Evolutionary conservation across 1,139 yeast species (phyloP).

Genomic region (Eremothecium sinecaudum): DNA sequence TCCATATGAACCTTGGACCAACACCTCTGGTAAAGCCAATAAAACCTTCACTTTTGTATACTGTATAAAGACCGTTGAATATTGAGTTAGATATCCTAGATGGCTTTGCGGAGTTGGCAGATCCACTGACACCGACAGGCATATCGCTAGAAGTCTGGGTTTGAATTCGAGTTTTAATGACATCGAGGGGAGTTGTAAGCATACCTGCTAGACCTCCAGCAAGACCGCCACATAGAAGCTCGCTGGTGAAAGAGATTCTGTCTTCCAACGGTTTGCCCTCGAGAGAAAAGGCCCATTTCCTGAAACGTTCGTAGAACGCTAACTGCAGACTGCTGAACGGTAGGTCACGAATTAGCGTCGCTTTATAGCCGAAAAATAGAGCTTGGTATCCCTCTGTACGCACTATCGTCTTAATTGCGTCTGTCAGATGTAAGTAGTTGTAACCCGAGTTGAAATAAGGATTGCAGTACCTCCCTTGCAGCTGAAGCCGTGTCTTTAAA

Average conservation of each 20-base stretch:
- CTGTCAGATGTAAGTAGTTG: conserved; percentile 61
- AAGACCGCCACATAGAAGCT: conserved; percentile 79
- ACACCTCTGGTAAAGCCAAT: conserved; percentile 84
- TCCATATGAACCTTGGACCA: conserved; percentile 95
- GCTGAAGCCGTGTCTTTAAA: conserved; percentile 81
- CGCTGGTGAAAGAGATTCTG: conserved; percentile 50
- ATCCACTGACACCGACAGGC: conserved; percentile 7
- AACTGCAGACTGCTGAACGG: conserved; percentile 94
- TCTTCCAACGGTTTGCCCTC: conserved; percentile 26
- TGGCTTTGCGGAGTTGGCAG: conserved; percentile 24
- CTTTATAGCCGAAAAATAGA: conserved; percentile 83
- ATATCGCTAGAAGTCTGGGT: conserved; percentile 41
- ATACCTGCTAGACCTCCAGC: conserved; percentile 96
- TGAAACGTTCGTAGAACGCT: conserved; percentile 85
- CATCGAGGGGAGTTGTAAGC: conserved; percentile 78
- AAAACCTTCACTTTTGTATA: conserved; percentile 67
- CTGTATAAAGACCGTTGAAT: conserved; percentile 49
- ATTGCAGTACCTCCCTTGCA: conserved; percentile 82
- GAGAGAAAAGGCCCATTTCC: conserved; percentile 46
- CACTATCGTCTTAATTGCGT: conserved; percentile 60
- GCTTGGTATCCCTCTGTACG: conserved; percentile 65
- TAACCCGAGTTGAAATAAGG: conserved; percentile 75
- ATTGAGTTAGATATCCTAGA: conserved; percentile 44
- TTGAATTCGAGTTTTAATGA: conserved; percentile 86
- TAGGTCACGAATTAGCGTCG: conserved; percentile 79